Conservation (phyloP, 345 rosid genomes). For the Sapria himalayana region DNA sequence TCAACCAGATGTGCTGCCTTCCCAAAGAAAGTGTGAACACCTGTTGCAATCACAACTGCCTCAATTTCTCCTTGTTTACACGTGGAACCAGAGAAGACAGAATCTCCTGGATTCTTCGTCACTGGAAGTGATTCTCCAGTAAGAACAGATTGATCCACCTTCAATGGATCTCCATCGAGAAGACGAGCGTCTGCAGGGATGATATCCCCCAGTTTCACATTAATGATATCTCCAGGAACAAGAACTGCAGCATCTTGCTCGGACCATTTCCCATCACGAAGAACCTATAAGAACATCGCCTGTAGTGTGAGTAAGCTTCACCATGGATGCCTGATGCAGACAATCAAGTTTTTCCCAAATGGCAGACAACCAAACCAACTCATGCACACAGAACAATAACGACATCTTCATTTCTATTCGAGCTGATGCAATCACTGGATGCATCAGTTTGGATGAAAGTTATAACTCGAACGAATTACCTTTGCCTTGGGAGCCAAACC, state of each 20-base stretch:
- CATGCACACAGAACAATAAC: background rate
- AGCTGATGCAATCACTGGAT: no score
- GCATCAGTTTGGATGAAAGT: no score
- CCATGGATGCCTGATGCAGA: no score
- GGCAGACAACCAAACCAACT: no score
- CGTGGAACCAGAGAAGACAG: slow-evolving; percentile 64
- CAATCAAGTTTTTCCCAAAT: no score
- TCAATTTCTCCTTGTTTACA: slow-evolving; percentile 84
- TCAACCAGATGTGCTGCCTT: slow-evolving; percentile 88
- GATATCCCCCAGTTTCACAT: slow-evolving; percentile 68
- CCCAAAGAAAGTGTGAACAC: slow-evolving; percentile 74
- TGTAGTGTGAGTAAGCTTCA: no score
- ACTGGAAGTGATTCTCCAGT: slow-evolving; percentile 53
- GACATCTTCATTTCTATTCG: no score
- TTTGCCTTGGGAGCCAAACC: slow-evolving; percentile 54
- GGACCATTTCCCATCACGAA: slow-evolving; percentile 55
- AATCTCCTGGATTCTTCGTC: slow-evolving; percentile 48
- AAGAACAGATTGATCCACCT: slow-evolving; percentile 48
- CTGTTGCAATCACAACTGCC: slow-evolving; percentile 74
- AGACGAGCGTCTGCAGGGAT: slow-evolving; percentile 90
- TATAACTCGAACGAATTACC: slow-evolving; percentile 17
- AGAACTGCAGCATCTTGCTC: slow-evolving; percentile 63
- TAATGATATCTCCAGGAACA: slow-evolving; percentile 72
- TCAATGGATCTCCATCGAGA: slow-evolving; percentile 66
- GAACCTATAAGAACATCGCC: slow-evolving; percentile 29